Conservation (phyloP, 805 yeast species). For the Candida nanaspora region DNA sequence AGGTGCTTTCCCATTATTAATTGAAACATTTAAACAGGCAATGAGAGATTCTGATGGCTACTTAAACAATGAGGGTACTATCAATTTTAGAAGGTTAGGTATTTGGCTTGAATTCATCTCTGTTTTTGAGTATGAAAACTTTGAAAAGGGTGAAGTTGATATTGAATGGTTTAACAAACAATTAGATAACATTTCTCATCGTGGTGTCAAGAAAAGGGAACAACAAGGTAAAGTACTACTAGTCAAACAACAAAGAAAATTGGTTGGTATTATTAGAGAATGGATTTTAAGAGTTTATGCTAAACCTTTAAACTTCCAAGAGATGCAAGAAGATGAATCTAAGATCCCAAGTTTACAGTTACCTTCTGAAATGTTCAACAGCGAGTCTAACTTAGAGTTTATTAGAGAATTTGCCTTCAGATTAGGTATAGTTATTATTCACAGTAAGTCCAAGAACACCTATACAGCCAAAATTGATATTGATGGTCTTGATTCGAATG, state of each 20-base stretch:
- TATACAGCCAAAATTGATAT: conserved; percentile 60
- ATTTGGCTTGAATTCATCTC: conserved; percentile 72
- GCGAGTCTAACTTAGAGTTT: conserved; percentile 47
- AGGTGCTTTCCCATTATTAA: conserved; percentile 91
- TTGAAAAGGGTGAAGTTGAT: conserved; percentile 78
- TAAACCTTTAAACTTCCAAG: conserved; percentile 23
- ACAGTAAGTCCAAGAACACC: conserved; percentile 47
- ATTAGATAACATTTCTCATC: conserved; percentile 67
- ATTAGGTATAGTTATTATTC: conserved; percentile 58
- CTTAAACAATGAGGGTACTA: conserved; percentile 73
- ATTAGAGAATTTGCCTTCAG: conserved; percentile 60
- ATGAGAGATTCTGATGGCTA: conserved; percentile 74
- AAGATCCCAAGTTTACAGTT: conserved; percentile 39
- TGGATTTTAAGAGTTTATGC: conserved; percentile 33
- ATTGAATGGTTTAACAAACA: conserved; percentile 88
- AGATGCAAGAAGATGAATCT: conserved; percentile 26
- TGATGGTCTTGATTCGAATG: conserved; percentile 66
- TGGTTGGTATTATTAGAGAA: conserved; percentile 51
- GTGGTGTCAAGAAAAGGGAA: conserved; percentile 64
- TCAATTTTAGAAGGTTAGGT: conserved; percentile 65
- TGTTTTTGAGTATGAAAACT: conserved; percentile 75
- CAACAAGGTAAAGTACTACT: conserved; percentile 58
- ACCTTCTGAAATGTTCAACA: conserved; percentile 37
- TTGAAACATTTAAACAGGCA: conserved; percentile 81
- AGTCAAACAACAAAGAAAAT: conserved; percentile 65